Percentiles rank a stretch among this genome's conserved stretches.
Evolutionary conservation across 139 green algal genomes (phyloP).

Genomic region (Auxenochlorella pyrenoidosa): DNA sequence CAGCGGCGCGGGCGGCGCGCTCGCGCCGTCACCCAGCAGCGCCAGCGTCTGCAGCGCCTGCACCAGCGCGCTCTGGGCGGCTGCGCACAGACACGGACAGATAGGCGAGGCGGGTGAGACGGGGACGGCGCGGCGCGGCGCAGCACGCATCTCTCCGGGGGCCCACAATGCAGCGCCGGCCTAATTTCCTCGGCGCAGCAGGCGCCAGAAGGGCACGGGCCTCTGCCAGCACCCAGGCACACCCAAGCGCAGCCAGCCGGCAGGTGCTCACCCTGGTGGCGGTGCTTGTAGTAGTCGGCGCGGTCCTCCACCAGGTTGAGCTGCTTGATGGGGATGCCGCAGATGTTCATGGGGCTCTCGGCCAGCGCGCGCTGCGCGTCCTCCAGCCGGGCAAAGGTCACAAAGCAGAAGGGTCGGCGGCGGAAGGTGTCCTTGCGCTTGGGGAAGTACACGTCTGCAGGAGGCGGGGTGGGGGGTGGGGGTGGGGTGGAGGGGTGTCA

Average conservation of each 20-base stretch:
- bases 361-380: slow-evolving; percentile 38
- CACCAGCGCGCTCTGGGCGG: slow-evolving; percentile 26
- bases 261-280: slow-evolving; percentile 16
- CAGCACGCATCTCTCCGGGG: too few species aligned
- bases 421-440: slow-evolving; percentile 51
- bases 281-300: slow-evolving; percentile 49
- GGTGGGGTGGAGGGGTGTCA: neutral
- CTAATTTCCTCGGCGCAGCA: too few species aligned
- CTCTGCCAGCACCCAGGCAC: neutral
- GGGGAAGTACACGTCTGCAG: slow-evolving; percentile 57
- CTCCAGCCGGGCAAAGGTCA: slow-evolving; percentile 44
- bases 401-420: slow-evolving; percentile 57
- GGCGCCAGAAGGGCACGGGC: neutral
- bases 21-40: neutral
- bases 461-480: too few species aligned
- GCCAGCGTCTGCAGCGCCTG: slow-evolving; percentile 39
- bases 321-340: slow-evolving; percentile 54
- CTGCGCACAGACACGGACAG: neutral
- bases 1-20: neutral
- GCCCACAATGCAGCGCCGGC: too few species aligned
- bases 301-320: slow-evolving; percentile 56
- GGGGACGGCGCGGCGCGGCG: neutral
- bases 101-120: neutral
- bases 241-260: too few species aligned
- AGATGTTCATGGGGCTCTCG: slow-evolving; percentile 54